phyloP scores from a whole-genome alignment of 140 eudicot genomes.

The Oenanthe javanica region DNA sequence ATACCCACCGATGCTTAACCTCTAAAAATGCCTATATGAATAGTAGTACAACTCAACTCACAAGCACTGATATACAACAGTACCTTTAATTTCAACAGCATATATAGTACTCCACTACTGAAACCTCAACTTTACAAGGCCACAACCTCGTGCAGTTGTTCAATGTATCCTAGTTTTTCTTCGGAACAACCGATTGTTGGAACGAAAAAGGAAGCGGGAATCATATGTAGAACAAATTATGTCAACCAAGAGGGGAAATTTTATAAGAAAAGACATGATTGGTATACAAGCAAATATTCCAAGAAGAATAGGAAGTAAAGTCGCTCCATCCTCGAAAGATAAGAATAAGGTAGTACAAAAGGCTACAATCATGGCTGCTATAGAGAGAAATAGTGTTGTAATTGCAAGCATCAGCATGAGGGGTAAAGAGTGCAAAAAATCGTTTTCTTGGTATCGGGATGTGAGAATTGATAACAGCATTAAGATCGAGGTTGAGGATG shows the following conservation, averaged over 20 bases:
- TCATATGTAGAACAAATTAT: conserved; percentile 9
- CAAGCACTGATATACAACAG: neutral
- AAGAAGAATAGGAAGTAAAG: conserved; percentile 7
- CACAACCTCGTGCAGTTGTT: neutral
- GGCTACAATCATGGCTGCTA: conserved; percentile 14
- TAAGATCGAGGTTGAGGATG: conserved; percentile 19
- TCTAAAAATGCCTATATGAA: too few species aligned
- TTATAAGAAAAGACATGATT: neutral
- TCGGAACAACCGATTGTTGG: conserved; percentile 7
- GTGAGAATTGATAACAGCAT: conserved; percentile 23
- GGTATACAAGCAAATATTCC: conserved; percentile 13
- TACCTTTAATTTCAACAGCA: neutral
- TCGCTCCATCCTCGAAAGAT: conserved; percentile 1
- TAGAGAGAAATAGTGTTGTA: conserved; percentile 11
- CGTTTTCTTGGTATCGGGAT: conserved; percentile 18
- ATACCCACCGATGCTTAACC: too few species aligned
- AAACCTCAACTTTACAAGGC: neutral
- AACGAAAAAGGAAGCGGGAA: conserved; percentile 11
- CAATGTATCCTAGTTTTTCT: neutral
- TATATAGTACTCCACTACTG: neutral
- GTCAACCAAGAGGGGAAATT: conserved; percentile 10
- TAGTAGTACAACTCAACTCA: neutral
- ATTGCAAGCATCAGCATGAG: conserved; percentile 15
- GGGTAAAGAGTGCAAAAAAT: conserved; percentile 21
- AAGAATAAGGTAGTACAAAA: conserved; percentile 9